These are phyloP conservation scores for Fraxinus dipetala DNA, from an alignment of 305 asterid species.

Conservation along the genomic window DNA sequence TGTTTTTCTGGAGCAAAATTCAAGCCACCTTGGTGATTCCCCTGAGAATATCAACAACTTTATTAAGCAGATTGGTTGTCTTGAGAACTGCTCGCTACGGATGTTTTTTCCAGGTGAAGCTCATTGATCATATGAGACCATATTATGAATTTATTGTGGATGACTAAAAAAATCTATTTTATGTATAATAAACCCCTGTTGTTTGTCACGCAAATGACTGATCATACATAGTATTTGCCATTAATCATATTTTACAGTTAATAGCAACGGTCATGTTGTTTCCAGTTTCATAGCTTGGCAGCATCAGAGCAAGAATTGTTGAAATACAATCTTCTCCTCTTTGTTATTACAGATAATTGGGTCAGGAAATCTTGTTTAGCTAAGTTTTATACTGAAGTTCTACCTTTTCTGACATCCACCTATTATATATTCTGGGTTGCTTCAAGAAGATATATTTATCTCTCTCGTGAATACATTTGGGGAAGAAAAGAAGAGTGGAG, in stretches of 20 bases:
- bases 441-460: neutral
- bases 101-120: slow-evolving; percentile 65
- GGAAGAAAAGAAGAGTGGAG: slow-evolving; percentile 1
- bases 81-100: slow-evolving; percentile 66
- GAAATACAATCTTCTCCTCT: neutral
- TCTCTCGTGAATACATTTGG: neutral
- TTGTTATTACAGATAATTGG: neutral
- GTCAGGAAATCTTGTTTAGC: neutral
- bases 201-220: neutral
- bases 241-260: neutral
- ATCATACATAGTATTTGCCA: neutral
- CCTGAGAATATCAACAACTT: slow-evolving; percentile 50
- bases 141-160: slow-evolving; percentile 1
- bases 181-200: slow-evolving; percentile 14
- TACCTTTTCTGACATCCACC: slow-evolving; percentile 5
- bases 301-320: slow-evolving; percentile 1
- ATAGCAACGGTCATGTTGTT: neutral
- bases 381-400: slow-evolving; percentile 11
- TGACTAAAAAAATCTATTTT: slow-evolving; percentile 16
- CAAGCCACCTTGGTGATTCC: slow-evolving; percentile 52
- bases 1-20: slow-evolving; percentile 57
- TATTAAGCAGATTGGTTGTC: slow-evolving; percentile 58
- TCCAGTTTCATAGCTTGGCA: neutral
- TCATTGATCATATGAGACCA: slow-evolving; percentile 9
- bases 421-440: slow-evolving; percentile 11